Evolutionary conservation across 179 eudicot species (phyloP).

Genomic region (Gypsophila paniculata): DNA sequence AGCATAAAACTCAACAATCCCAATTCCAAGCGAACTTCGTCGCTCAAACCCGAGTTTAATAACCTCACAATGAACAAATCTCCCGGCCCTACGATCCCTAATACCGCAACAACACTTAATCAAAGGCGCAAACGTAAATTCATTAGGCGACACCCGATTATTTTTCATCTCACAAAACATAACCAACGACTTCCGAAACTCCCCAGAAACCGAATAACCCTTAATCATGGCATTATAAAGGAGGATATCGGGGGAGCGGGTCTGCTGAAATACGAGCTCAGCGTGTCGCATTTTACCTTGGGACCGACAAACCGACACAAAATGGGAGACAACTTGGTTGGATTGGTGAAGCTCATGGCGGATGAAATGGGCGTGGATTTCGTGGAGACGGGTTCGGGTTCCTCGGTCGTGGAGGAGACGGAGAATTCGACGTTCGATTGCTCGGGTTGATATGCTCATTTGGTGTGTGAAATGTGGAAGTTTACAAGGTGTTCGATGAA

Average conservation of each 20-base stretch:
- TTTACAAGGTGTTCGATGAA: conserved; percentile 19
- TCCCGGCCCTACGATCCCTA: conserved; percentile 35
- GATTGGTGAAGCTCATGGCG: conserved; percentile 63
- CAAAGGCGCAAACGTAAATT: conserved; percentile 55
- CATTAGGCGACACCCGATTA: conserved; percentile 53
- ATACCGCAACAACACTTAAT: conserved; percentile 52
- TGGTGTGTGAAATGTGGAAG: neutral
- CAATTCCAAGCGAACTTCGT: conserved; percentile 36
- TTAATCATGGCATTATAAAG: conserved; percentile 67
- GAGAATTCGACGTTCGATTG: conserved; percentile 54
- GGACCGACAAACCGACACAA: conserved; percentile 51
- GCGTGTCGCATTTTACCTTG: conserved; percentile 40
- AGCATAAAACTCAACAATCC: conserved; percentile 48
- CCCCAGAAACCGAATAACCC: conserved; percentile 43
- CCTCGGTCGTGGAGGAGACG: conserved; percentile 56
- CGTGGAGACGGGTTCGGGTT: conserved; percentile 43
- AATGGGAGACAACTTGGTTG: conserved; percentile 61
- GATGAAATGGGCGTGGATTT: conserved; percentile 66
- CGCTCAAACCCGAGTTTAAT: conserved; percentile 34
- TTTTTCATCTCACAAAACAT: conserved; percentile 43
- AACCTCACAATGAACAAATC: conserved; percentile 41
- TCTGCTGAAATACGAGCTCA: conserved; percentile 41
- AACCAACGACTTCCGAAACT: conserved; percentile 31
- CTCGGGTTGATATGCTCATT: conserved; percentile 36
- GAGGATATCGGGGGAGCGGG: conserved; percentile 41